Evolutionary conservation across 345 rosid genomes (phyloP), one percentile per base, ranked within the genome.

Genomic region (Trapa incisa): DNA sequence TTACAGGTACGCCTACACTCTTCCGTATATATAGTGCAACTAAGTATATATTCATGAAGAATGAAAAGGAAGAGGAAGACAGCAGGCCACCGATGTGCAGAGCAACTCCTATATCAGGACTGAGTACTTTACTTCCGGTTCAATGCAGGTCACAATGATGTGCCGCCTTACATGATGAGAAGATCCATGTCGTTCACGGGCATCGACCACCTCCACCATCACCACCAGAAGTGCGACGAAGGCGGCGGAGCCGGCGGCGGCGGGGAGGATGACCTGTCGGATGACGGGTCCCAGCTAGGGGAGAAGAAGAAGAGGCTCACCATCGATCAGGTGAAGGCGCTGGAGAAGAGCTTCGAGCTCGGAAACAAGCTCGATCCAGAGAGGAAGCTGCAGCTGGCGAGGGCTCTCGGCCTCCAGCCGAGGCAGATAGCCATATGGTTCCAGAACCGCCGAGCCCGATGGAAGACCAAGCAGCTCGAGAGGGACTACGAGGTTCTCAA

Each of bases 361-460:
- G 89, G 88, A 61, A 87, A 87, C 79, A 87, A 87, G 82, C 89
- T 87, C 9, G 93, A 87, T 71, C 93, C 93, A 10, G 89, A 83
- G 73, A 82, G 93, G 74, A 87, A 85, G 78, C 67, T 80, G 78
- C 88, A 87, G 69, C 84, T 87, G 57, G 89, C 93, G 36, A 81
- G 82, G 80, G 83, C 86, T 22, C 73, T 87, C 56, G 88, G 89
- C 61, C 70, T 87, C 68, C 88, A 83, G 72, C 93, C 93, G 3
- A 76, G 93, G 50, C 93, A 87, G 73, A 67, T 87, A 53, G 89
- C 93, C 3, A 87, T 87, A 3, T 87, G 93, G 93, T 87, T 87
- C 70, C 93, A 87, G 70, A 87, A 85, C 75, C 78, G 90, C 65
- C 81, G 93, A 71, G 93, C 90, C 37, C 77, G 93, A 45, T 87